Evolutionary conservation across 768 basidiomycete species (phyloP), one percentile per base, ranked within the genome.

Genomic region (Saitozyma podzolica): DNA sequence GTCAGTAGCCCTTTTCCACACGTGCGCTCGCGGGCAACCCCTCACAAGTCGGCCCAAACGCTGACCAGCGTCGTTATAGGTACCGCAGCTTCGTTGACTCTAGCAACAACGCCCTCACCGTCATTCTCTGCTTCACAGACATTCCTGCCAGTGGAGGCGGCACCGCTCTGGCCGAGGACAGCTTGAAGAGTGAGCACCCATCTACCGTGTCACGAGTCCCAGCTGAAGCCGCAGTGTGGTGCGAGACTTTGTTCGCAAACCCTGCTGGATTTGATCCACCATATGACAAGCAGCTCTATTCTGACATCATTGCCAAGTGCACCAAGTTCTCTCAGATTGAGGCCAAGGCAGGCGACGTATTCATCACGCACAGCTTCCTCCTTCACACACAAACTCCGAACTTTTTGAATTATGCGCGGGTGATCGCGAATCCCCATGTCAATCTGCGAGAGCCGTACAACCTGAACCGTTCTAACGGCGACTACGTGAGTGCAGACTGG

Each of bases 401-500:
- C 55, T 57, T 66, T 40, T 51, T 66, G 41, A 61, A 63, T 45
- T 68, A 69, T 41, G 55, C 64, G 7, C 29, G 70, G 50, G 64
- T 69, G 37, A 72, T 72, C 59, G 64, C 67, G 13, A 72, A 72
- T 55, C 70, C 70, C 1, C 70, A 72, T 45, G 60, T 65, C 14
- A 61, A 61, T 20, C 56, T 72, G 16, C 39, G 43, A 11, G 64
- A 64, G 51, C 70, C 70, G 1, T 66, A 20, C 49, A 66, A 68
- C 47, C 58, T 72, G 19, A 69, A 72, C 51, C 57, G 70, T 11
- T 9, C 49, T 8, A 62, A 72, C 51, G 59, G 64, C 10, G 59
- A 72, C 47, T 69, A 72, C 50, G 67, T 69, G 58, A 63, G 67
- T 43, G 39, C 40, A 9, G 39, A 9, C 40, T 43, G 17, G 13